A percentile compares a stretch with the other conserved stretches of the same genome.
phyloP scores from a whole-genome alignment of 805 yeast genomes.

The Candida sanyiensis region DNA sequence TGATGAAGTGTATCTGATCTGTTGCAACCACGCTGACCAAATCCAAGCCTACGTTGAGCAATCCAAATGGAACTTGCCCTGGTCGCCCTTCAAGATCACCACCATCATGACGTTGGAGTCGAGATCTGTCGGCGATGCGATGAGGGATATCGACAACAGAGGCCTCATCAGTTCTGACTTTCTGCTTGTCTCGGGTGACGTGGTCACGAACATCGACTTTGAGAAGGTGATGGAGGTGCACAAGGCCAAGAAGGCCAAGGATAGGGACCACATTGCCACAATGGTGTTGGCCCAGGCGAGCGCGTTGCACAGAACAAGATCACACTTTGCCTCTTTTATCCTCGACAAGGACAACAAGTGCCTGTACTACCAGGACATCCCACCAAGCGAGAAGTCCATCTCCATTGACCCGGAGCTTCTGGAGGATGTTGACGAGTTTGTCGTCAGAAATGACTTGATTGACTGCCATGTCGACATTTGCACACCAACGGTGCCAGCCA shows the following conservation, averaged over 20 bases:
- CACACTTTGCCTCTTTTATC: constrained; percentile 73
- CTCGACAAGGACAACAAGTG: constrained; percentile 73
- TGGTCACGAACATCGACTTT: constrained; percentile 86
- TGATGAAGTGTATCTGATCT: constrained; percentile 82
- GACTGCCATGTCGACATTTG: constrained; percentile 97
- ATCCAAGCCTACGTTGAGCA: constrained; percentile 73
- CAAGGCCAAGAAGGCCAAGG: constrained; percentile 59
- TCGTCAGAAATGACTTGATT: constrained; percentile 83
- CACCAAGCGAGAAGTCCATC: constrained; percentile 44
- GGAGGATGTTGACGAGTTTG: constrained; percentile 66
- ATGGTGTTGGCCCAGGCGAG: constrained; percentile 87
- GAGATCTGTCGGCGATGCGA: constrained; percentile 91
- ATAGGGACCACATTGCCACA: constrained; percentile 89
- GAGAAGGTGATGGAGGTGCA: constrained; percentile 69
- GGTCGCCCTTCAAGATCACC: constrained; percentile 75
- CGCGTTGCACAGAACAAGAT: constrained; percentile 78
- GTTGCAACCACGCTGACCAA: constrained; percentile 87
- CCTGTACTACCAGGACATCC: constrained; percentile 76
- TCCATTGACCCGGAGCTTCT: constrained; percentile 79
- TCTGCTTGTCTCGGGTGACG: constrained; percentile 87
- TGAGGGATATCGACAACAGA: constrained; percentile 90
- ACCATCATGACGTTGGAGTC: constrained; percentile 83
- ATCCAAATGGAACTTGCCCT: constrained; percentile 61
- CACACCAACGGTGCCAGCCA: constrained; percentile 88
- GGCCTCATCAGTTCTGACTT: constrained; percentile 90